These are phyloP conservation scores for Dothistroma pini DNA, from an alignment of 2,329 filamentous ascomycete genomes.

Conservation along the genomic window DNA sequence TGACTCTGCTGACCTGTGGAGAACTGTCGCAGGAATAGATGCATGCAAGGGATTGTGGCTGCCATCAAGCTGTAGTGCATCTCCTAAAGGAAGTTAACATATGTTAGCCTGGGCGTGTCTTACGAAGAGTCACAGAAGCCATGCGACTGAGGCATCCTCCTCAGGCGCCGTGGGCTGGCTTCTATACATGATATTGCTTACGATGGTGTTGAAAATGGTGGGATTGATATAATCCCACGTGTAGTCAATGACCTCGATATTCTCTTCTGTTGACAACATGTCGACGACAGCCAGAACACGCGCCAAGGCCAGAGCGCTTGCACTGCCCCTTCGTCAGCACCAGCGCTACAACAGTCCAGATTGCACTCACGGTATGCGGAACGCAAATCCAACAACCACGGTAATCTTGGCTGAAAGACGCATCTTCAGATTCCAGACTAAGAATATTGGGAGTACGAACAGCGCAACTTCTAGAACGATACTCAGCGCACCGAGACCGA, in stretches of 20 bases:
- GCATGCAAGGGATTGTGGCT: constrained; percentile 21
- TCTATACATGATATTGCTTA: no score
- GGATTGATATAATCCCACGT: constrained; percentile 13
- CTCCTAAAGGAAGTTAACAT: not conserved
- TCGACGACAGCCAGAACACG: constrained; percentile 14
- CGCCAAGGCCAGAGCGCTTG: constrained; percentile 8
- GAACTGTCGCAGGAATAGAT: constrained; percentile 18
- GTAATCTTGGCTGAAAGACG: constrained; percentile 13
- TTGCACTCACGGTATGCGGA: constrained; percentile 17
- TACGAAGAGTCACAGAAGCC: no score
- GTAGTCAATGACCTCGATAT: constrained; percentile 6
- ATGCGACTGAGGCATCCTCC: no score
- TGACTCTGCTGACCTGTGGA: constrained; percentile 5
- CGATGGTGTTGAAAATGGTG: constrained; percentile 12
- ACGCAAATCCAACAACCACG: constrained; percentile 16
- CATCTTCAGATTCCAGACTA: constrained; percentile 18
- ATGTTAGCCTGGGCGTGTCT: no score
- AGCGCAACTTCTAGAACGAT: constrained; percentile 13
- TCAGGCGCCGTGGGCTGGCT: no score
- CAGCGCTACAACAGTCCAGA: not conserved
- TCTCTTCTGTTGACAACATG: constrained; percentile 5
- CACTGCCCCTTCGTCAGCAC: constrained; percentile 6
- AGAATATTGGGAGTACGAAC: constrained; percentile 14
- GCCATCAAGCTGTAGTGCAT: constrained; percentile 20
- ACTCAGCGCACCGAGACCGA: constrained; percentile 14